phyloP scores from a whole-genome alignment of 1,284 basidiomycete genomes.

The Trametes pubescens region DNA sequence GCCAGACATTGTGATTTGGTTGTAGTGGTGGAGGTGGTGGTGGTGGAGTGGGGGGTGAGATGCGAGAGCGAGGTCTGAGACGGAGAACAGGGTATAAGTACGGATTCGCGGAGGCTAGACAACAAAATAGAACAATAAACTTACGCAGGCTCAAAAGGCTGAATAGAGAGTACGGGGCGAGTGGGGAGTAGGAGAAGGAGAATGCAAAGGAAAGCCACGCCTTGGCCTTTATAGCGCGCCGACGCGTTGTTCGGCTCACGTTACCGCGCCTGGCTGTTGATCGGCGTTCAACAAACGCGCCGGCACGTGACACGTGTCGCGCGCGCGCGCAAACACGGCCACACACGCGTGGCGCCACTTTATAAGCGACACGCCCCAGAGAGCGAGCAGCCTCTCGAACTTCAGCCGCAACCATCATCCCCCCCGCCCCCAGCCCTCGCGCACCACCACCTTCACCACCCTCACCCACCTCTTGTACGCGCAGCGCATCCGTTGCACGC shows the following conservation, averaged over 20 bases:
- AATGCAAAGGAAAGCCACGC: conserved; percentile 7
- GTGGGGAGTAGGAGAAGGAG: neutral
- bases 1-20: conserved; percentile 56
- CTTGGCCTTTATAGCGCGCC: conserved; percentile 9
- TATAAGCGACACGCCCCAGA: conserved; percentile 27
- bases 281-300: conserved; percentile 33
- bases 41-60: conserved; percentile 12
- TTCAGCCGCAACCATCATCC: conserved; percentile 29
- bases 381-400: conserved; percentile 24
- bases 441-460: neutral
- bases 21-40: conserved; percentile 8
- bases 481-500: conserved; percentile 9
- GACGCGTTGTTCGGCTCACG: conserved; percentile 18
- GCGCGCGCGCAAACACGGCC: conserved; percentile 25
- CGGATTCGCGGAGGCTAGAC: neutral
- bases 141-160: neutral
- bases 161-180: neutral
- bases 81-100: conserved; percentile 1
- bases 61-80: neutral
- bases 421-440: conserved; percentile 20
- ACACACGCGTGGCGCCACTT: conserved; percentile 33
- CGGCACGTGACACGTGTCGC: conserved; percentile 34
- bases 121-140: neutral
- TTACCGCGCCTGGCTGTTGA: conserved; percentile 32
- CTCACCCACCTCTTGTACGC: neutral